Evolutionary conservation across 2,329 filamentous ascomycete genomes (phyloP).

Genomic region (Aspergillus caelatus): DNA sequence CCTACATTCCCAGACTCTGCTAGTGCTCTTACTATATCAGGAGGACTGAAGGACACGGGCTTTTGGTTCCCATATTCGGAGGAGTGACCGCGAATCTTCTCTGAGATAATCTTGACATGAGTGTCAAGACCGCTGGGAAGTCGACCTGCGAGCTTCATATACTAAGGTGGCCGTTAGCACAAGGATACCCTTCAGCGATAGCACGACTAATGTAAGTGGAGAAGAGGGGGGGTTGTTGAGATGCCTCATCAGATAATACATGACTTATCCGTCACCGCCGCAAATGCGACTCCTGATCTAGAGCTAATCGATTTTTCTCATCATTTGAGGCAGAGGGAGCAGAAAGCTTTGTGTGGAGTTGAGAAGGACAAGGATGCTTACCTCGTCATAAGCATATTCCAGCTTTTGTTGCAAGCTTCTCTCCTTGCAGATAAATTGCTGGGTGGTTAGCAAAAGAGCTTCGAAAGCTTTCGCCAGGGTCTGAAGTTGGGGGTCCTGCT

Average conservation of each 20-base stretch:
- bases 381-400: conserved; percentile 45
- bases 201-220: conserved; percentile 14
- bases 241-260: conserved; percentile 55
- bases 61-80: conserved; percentile 32
- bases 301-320: conserved; percentile 69
- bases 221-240: conserved; percentile 16
- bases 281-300: conserved; percentile 74
- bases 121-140: conserved; percentile 33
- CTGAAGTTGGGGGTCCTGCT: conserved; percentile 40
- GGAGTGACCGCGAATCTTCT: conserved; percentile 35
- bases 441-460: conserved; percentile 45
- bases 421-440: conserved; percentile 43
- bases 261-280: conserved; percentile 66
- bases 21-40: conserved; percentile 60
- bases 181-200: neutral
- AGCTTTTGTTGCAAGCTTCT: conserved; percentile 40
- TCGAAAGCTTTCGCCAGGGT: conserved; percentile 44
- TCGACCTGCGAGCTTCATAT: conserved; percentile 37
- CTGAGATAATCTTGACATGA: conserved; percentile 32
- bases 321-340: conserved; percentile 43
- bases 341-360: neutral
- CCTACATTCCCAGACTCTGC: conserved; percentile 67
- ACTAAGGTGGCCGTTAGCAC: conserved; percentile 38
- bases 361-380: conserved; percentile 27
- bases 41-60: conserved; percentile 66